Conservation (phyloP, 2,329 filamentous ascomycete species). For the Epichloe sylvatica region DNA sequence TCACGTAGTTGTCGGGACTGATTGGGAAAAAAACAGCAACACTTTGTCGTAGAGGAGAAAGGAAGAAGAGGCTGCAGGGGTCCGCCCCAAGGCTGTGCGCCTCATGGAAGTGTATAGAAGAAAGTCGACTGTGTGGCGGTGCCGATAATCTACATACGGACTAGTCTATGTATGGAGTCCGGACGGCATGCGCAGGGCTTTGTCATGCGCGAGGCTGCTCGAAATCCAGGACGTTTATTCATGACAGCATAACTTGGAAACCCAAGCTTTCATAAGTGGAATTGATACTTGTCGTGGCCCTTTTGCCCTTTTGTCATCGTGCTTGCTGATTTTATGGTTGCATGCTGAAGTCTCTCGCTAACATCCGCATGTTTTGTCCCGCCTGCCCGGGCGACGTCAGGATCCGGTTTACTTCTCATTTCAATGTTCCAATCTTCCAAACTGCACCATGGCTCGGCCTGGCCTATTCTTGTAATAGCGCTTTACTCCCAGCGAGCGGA, state of each 20-base stretch:
- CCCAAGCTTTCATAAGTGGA: too few species aligned
- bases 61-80: constrained; percentile 16
- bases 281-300: not conserved
- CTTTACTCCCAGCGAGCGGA: not conserved
- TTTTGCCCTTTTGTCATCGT: not conserved
- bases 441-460: too few species aligned
- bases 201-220: not conserved
- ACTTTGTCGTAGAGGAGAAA: constrained; percentile 3
- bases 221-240: not conserved
- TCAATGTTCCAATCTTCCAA: not conserved
- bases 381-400: not conserved
- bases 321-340: not conserved
- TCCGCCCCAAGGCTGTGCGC: constrained; percentile 18
- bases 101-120: constrained; percentile 31
- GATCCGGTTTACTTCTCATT: not conserved
- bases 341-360: constrained; percentile 1
- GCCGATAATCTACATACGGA: constrained; percentile 6
- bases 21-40: not conserved
- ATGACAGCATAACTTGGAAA: not conserved
- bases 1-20: not conserved
- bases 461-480: not conserved
- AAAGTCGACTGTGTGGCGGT: constrained; percentile 27
- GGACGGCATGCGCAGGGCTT: not conserved
- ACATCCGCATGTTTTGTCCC: not conserved
- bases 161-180: not conserved